Evolutionary conservation across 129 eudicot genomes (phyloP).

Genomic region (Ambrosia artemisiifolia): DNA sequence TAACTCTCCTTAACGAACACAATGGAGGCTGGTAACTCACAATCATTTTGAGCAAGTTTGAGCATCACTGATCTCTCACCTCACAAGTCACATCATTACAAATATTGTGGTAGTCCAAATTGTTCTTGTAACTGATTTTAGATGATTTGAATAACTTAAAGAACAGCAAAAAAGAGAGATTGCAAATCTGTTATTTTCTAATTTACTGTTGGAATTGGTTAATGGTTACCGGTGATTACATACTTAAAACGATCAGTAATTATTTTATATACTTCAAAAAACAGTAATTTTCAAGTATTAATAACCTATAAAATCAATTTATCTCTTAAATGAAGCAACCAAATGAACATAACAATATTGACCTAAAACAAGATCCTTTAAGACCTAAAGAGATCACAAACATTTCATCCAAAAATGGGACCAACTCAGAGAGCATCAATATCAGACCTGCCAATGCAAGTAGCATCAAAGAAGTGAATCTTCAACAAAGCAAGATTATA

Average conservation of each 20-base stretch:
- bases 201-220: neutral
- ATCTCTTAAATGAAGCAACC: neutral
- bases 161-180: neutral
- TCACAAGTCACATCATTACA: too few relatives aligned
- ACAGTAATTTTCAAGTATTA: neutral
- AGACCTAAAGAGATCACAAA: neutral
- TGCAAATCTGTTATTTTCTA: neutral
- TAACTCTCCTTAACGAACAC: neutral
- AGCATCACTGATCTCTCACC: too few relatives aligned
- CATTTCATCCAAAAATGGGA: neutral
- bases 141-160: neutral
- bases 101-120: too few relatives aligned
- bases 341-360: neutral
- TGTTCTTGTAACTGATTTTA: neutral
- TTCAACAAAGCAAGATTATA: neutral
- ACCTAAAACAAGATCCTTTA: neutral
- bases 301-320: neutral
- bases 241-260: neutral
- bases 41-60: neutral
- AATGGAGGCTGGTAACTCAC: neutral
- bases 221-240: neutral
- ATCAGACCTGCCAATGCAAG: neutral
- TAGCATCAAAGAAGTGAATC: neutral
- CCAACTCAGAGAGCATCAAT: neutral
- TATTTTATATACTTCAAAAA: neutral